Percentiles rank a stretch among this genome's conserved stretches.
Conservation (phyloP, 2,329 filamentous ascomycete genomes). For the Arthrobotrys sphaeroides region DNA sequence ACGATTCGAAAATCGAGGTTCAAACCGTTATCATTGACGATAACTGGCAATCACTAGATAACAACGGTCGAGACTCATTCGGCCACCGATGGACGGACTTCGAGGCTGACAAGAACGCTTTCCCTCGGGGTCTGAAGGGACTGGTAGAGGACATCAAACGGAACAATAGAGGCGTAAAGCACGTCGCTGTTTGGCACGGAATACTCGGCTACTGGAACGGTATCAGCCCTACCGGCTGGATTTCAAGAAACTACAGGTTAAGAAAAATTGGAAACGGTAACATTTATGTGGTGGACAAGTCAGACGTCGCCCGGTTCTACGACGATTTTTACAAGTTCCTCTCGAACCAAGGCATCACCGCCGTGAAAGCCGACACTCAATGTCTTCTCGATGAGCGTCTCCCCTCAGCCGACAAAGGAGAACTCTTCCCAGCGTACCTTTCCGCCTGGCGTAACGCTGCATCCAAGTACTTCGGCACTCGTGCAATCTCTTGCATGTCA, state of each 20-base stretch:
- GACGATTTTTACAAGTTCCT: conserved; percentile 91
- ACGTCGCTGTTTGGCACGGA: conserved; percentile 95
- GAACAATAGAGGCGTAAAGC: conserved; percentile 76
- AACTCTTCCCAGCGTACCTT: conserved; percentile 78
- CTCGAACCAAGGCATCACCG: conserved; percentile 76
- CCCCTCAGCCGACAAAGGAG: conserved; percentile 72
- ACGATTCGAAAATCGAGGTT: conserved; percentile 76
- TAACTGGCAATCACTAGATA: conserved; percentile 85
- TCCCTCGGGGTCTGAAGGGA: conserved; percentile 80
- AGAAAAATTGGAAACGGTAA: conserved; percentile 67
- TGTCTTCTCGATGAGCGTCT: conserved; percentile 82
- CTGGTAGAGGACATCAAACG: conserved; percentile 75
- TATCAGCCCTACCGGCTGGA: conserved; percentile 76
- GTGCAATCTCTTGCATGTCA: conserved; percentile 93
- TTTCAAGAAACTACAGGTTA: conserved; percentile 83
- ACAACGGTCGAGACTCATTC: conserved; percentile 65
- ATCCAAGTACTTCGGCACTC: conserved; percentile 78
- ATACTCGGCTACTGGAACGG: conserved; percentile 91
- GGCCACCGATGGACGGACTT: conserved; percentile 76
- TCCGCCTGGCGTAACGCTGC: conserved; percentile 85
- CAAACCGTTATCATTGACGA: conserved; percentile 94
- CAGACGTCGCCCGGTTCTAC: conserved; percentile 80
- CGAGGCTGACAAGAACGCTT: conserved; percentile 81
- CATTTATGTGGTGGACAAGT: conserved; percentile 69
- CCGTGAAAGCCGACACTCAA: conserved; percentile 92